phyloP scores from a whole-genome alignment of 768 basidiomycete species.

The Leucocoprinus birnbaumii region DNA sequence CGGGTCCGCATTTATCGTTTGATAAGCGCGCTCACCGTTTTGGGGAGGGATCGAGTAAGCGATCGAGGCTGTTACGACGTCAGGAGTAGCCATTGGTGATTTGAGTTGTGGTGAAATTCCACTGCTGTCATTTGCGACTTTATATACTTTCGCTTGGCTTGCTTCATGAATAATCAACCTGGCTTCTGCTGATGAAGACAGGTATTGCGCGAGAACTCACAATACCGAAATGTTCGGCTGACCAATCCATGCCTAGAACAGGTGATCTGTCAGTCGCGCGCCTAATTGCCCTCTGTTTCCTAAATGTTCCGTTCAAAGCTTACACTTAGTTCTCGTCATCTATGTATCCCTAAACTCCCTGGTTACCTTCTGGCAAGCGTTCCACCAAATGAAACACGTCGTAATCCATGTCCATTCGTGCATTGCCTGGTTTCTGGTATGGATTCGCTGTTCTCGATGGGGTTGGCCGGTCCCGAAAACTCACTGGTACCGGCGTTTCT shows the following conservation, averaged over 20 bases:
- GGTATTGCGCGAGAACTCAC: slow-evolving; percentile 5
- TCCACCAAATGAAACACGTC: too few relatives aligned
- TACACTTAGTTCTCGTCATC: too few relatives aligned
- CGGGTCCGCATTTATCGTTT: slow-evolving; percentile 21
- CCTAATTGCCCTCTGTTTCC: not conserved
- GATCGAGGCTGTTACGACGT: slow-evolving; percentile 3
- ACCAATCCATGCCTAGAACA: not conserved
- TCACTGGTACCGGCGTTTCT: too few relatives aligned
- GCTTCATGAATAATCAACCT: not conserved
- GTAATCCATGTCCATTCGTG: too few relatives aligned
- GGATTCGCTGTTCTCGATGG: too few relatives aligned
- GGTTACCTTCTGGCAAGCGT: too few relatives aligned
- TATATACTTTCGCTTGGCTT: not conserved
- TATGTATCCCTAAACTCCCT: too few relatives aligned
- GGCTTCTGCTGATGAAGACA: slow-evolving; percentile 3
- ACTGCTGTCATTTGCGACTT: not conserved
- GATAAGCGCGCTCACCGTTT: slow-evolving; percentile 22
- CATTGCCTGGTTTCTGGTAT: too few relatives aligned
- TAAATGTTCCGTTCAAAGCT: too few relatives aligned
- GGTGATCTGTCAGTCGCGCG: not conserved
- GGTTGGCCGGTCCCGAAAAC: too few relatives aligned
- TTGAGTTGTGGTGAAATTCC: not conserved
- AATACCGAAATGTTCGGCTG: slow-evolving; percentile 5
- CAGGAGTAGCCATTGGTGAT: slow-evolving; percentile 2
- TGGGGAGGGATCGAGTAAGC: slow-evolving; percentile 19